phyloP scores from a whole-genome alignment of 2,329 filamentous ascomycete species.

The Sporothrix protearum region DNA sequence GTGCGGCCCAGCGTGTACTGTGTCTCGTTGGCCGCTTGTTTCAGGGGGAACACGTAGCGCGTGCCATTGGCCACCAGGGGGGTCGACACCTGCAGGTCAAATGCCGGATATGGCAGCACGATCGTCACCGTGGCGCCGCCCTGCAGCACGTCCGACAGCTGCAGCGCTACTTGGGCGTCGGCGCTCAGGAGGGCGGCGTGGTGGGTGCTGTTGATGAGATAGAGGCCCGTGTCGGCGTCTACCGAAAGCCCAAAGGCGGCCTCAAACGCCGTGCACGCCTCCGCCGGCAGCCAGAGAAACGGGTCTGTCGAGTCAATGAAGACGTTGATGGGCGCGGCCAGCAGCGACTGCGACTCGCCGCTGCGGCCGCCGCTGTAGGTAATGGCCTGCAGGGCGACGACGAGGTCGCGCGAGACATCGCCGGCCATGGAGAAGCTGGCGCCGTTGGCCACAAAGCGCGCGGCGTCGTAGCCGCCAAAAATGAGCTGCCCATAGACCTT shows the following conservation, averaged over 20 bases:
- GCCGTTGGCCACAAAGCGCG: constrained; percentile 39
- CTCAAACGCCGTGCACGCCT: constrained; percentile 37
- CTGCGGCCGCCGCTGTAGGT: constrained; percentile 37
- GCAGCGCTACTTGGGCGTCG: constrained; percentile 36
- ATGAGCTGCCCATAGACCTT: constrained; percentile 40
- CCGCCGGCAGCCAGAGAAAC: constrained; percentile 37
- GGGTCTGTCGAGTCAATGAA: constrained; percentile 40
- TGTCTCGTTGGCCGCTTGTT: constrained; percentile 35
- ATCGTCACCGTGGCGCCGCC: constrained; percentile 37
- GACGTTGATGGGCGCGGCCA: constrained; percentile 37
- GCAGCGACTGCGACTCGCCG: constrained; percentile 30
- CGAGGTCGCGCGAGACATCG: constrained; percentile 38
- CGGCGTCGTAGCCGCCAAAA: constrained; percentile 42
- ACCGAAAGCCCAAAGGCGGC: constrained; percentile 35
- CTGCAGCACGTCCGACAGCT: constrained; percentile 35
- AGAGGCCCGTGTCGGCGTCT: constrained; percentile 33
- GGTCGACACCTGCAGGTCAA: constrained; percentile 34
- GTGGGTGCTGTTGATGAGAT: constrained; percentile 39
- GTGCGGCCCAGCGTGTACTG: constrained; percentile 39
- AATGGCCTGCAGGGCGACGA: constrained; percentile 40
- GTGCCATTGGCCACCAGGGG: constrained; percentile 33
- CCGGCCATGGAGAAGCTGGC: constrained; percentile 39
- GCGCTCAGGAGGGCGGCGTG: constrained; percentile 33
- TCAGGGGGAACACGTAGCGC: constrained; percentile 37
- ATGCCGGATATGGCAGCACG: constrained; percentile 36